Percentiles rank a stretch among this genome's conserved stretches.
Evolutionary conservation across 768 basidiomycete genomes (phyloP).

Genomic region (Phylloporus arenicola): DNA sequence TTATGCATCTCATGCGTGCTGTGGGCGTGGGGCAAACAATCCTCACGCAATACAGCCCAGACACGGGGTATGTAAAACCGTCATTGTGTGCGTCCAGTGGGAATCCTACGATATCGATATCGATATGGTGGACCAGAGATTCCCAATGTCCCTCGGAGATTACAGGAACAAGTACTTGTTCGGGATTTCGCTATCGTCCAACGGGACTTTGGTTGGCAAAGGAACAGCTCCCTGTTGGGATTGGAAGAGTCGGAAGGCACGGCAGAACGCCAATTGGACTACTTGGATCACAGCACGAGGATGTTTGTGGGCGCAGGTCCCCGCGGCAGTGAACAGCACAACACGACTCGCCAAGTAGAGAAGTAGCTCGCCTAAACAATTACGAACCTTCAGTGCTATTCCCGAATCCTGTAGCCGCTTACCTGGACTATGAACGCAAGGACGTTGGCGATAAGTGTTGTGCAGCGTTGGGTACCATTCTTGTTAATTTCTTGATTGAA

Average conservation of each 20-base stretch:
- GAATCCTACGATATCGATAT: neutral
- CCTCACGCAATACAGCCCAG: neutral
- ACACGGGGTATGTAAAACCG: neutral
- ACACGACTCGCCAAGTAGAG: neutral
- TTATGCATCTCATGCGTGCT: constrained; percentile 7
- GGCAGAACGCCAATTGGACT: neutral
- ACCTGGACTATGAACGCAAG: too few relatives aligned
- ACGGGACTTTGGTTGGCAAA: neutral
- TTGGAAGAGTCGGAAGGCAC: too few relatives aligned
- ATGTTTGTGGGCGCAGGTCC: constrained; percentile 8
- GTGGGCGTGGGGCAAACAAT: neutral
- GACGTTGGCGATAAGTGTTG: too few relatives aligned
- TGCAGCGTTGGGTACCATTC: neutral
- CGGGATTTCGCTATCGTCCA: neutral
- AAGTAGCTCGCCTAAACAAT: neutral
- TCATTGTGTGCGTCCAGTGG: neutral
- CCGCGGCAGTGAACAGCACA: neutral
- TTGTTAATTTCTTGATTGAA: too few relatives aligned
- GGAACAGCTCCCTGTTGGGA: neutral
- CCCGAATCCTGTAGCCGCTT: neutral
- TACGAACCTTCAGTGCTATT: neutral
- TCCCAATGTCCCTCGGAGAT: neutral
- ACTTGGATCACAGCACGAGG: neutral
- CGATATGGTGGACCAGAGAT: neutral
- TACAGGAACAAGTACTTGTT: neutral